A percentile compares a stretch with the other conserved stretches of the same genome.
Conservation (phyloP, 2,329 filamentous ascomycete species). For the Lasiodiplodia theobromae region DNA sequence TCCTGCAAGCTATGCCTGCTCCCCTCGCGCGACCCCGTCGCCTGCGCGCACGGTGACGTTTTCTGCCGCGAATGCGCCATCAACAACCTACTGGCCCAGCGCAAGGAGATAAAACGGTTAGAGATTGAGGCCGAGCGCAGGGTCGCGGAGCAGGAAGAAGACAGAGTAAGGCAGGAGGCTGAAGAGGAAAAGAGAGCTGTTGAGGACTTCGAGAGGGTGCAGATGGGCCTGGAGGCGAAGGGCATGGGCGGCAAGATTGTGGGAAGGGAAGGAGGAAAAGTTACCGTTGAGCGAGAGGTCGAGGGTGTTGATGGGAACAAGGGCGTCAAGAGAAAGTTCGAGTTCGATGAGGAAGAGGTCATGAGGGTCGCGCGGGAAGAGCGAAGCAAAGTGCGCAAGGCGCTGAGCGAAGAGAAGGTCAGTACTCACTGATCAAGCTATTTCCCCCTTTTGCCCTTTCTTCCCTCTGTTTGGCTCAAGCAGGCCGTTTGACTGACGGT, state of each 20-base stretch:
- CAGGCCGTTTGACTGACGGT: conserved; percentile 6
- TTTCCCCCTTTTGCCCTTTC: background rate
- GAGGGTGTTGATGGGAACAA: conserved; percentile 41
- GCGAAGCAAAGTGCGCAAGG: conserved; percentile 71
- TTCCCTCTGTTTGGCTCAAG: conserved; percentile 2
- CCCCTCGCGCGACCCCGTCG: conserved; percentile 80
- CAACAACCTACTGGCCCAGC: conserved; percentile 86
- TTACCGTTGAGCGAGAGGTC: conserved; percentile 49
- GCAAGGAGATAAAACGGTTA: conserved; percentile 85
- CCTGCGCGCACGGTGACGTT: conserved; percentile 82
- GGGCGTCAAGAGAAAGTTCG: conserved; percentile 77
- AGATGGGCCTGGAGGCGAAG: conserved; percentile 66
- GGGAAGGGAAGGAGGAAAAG: conserved; percentile 53
- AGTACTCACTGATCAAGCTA: background rate
- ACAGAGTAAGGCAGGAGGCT: conserved; percentile 66
- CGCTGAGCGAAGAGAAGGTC: conserved; percentile 76
- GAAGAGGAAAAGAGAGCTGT: conserved; percentile 76
- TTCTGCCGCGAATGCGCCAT: conserved; percentile 97
- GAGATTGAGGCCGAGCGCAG: conserved; percentile 71
- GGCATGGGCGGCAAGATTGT: conserved; percentile 47
- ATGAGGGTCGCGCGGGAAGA: conserved; percentile 73
- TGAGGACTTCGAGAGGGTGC: conserved; percentile 82
- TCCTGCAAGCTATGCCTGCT: conserved; percentile 88
- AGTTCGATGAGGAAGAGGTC: conserved; percentile 80
- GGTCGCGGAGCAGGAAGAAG: conserved; percentile 67